Evolutionary conservation across 805 yeast genomes (phyloP).

Genomic region (Hanseniaspora jakobsenii): DNA sequence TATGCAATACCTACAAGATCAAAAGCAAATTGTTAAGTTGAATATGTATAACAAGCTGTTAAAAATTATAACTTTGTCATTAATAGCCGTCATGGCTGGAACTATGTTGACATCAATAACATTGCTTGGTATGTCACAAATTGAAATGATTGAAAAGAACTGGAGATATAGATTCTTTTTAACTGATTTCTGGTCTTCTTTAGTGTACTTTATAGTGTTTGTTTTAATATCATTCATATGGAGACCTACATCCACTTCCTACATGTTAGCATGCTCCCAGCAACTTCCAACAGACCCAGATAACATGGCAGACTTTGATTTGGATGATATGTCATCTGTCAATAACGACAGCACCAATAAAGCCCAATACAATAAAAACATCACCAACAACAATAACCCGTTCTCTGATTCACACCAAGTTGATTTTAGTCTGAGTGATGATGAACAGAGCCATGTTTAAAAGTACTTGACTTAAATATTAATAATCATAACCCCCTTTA

Average conservation of each 20-base stretch:
- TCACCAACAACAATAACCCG: conserved; percentile 21
- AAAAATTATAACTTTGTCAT: conserved; percentile 58
- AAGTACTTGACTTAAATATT: not conserved
- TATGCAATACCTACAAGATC: conserved; percentile 58
- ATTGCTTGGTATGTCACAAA: conserved; percentile 58
- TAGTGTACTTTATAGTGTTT: conserved; percentile 74
- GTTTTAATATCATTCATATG: conserved; percentile 77
- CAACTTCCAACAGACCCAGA: conserved; percentile 77
- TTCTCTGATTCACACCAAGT: conserved; percentile 7
- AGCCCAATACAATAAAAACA: conserved; percentile 12
- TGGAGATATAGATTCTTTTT: conserved; percentile 89
- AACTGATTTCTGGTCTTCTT: conserved; percentile 89
- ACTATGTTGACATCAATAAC: conserved; percentile 57
- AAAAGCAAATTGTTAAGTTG: conserved; percentile 84
- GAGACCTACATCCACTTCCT: conserved; percentile 95
- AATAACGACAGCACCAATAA: conserved; percentile 31
- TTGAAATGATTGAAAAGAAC: conserved; percentile 68
- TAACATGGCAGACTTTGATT: conserved; percentile 54
- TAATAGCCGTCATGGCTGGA: conserved; percentile 59
- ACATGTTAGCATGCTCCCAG: conserved; percentile 85
- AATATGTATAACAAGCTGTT: conserved; percentile 72
- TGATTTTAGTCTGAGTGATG: conserved; percentile 15
- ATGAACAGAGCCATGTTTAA: conserved; percentile 9
- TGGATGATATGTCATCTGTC: conserved; percentile 41
- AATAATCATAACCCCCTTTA: too few species aligned